phyloP scores from a whole-genome alignment of 495 filamentous ascomycete genomes.

The Niebla homalea region DNA sequence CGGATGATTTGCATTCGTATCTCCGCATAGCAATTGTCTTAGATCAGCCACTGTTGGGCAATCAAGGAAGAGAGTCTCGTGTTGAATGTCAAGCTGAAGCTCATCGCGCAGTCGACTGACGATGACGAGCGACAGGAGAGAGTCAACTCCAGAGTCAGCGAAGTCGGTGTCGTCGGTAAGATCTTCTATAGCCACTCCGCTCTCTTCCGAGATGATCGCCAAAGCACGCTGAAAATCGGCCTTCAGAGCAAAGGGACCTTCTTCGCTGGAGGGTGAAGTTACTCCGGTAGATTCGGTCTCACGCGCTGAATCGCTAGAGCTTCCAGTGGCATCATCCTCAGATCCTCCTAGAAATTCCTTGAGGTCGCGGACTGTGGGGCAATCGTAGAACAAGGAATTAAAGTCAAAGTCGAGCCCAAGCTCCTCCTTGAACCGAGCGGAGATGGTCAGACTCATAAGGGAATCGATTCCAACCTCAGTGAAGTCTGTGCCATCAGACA shows the following conservation, averaged over 20 bases:
- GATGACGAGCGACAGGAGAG: constrained; percentile 33
- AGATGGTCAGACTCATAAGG: constrained; percentile 42
- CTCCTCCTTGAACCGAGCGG: constrained; percentile 43
- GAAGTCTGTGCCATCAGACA: constrained; percentile 38
- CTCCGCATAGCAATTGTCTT: not conserved
- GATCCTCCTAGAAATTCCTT: not conserved
- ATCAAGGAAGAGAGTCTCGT: constrained; percentile 3
- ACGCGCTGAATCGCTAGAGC: not conserved
- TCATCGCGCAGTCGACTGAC: constrained; percentile 27
- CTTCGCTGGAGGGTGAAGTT: constrained; percentile 14
- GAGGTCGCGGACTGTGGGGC: constrained; percentile 4
- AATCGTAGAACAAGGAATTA: constrained; percentile 9
- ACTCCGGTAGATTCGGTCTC: not conserved
- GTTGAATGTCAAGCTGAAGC: constrained; percentile 21
- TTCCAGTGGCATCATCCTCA: not conserved
- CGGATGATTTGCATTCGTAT: not conserved
- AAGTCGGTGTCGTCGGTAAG: constrained; percentile 25
- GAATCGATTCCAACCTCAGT: constrained; percentile 48
- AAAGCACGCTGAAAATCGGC: constrained; percentile 27
- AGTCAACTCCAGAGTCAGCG: constrained; percentile 37
- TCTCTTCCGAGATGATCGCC: constrained; percentile 34
- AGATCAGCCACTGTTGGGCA: constrained; percentile 5
- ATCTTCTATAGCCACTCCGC: constrained; percentile 27
- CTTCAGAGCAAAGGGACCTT: constrained; percentile 18
- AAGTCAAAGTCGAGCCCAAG: constrained; percentile 29